Conservation (phyloP, 2,329 filamentous ascomycete genomes). For the Byssothecium circinans region DNA sequence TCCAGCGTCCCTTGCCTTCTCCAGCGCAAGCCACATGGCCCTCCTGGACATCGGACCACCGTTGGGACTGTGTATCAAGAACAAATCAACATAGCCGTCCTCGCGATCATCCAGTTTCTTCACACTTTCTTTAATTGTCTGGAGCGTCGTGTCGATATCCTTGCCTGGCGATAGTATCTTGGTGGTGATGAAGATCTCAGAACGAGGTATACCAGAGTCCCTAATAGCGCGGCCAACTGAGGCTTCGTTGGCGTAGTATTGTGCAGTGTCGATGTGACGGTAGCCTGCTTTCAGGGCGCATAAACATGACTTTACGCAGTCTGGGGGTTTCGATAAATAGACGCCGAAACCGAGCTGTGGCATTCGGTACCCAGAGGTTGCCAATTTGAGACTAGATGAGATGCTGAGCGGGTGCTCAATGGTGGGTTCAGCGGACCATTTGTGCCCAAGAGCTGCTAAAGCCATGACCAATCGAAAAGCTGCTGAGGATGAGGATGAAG, state of each 20-base stretch:
- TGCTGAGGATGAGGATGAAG: neutral
- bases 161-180: slow-evolving; percentile 64
- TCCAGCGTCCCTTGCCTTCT: slow-evolving; percentile 62
- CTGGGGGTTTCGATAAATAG: slow-evolving; percentile 60
- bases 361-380: slow-evolving; percentile 56
- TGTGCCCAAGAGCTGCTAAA: neutral
- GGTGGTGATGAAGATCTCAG: slow-evolving; percentile 69
- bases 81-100: slow-evolving; percentile 69
- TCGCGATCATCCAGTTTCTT: slow-evolving; percentile 56
- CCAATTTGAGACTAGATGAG: slow-evolving; percentile 53
- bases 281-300: slow-evolving; percentile 62
- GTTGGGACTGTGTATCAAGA: slow-evolving; percentile 68
- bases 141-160: slow-evolving; percentile 61
- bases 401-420: slow-evolving; percentile 45
- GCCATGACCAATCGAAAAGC: neutral
- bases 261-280: slow-evolving; percentile 68
- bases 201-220: slow-evolving; percentile 57
- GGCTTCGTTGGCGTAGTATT: slow-evolving; percentile 69
- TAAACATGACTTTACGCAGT: slow-evolving; percentile 61
- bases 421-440: neutral
- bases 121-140: slow-evolving; percentile 63
- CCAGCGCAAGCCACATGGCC: slow-evolving; percentile 67
- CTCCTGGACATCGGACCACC: slow-evolving; percentile 58
- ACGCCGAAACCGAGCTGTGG: slow-evolving; percentile 73
- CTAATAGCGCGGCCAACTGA: slow-evolving; percentile 67